phyloP scores from a whole-genome alignment of 805 yeast genomes.

The Saturnispora hagleri region DNA sequence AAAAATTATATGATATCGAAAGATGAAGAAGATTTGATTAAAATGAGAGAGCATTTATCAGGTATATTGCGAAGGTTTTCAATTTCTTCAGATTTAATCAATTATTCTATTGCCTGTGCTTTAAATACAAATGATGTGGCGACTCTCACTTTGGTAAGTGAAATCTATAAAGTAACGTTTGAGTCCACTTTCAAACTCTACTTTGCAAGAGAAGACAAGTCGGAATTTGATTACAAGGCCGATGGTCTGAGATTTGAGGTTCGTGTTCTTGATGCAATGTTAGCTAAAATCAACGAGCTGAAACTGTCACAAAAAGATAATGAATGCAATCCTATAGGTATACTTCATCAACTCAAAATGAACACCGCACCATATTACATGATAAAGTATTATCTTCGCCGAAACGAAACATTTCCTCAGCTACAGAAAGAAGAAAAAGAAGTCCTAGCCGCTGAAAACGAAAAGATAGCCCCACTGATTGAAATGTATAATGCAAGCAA shows the following conservation, averaged over 20 bases:
- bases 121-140: not conserved
- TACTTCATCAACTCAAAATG: not conserved
- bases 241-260: not conserved
- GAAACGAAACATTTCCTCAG: not conserved
- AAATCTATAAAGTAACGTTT: not conserved
- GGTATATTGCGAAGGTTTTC: not conserved
- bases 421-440: not conserved
- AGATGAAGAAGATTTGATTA: not conserved
- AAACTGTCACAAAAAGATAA: not conserved
- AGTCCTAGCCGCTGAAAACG: not conserved
- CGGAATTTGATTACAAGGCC: not conserved
- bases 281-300: not conserved
- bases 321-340: not conserved
- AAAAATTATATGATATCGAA: not conserved
- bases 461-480: not conserved
- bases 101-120: not conserved
- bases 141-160: not conserved
- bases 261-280: slow-evolving; percentile 1
- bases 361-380: slow-evolving; percentile 2
- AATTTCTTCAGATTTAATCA: not conserved
- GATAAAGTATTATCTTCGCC: slow-evolving; percentile 1
- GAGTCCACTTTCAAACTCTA: not conserved
- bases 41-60: not conserved
- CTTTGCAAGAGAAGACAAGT: not conserved
- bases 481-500: not conserved